Conservation (phyloP, 805 yeast genomes). For the Wickerhamiella allomyrinae region DNA sequence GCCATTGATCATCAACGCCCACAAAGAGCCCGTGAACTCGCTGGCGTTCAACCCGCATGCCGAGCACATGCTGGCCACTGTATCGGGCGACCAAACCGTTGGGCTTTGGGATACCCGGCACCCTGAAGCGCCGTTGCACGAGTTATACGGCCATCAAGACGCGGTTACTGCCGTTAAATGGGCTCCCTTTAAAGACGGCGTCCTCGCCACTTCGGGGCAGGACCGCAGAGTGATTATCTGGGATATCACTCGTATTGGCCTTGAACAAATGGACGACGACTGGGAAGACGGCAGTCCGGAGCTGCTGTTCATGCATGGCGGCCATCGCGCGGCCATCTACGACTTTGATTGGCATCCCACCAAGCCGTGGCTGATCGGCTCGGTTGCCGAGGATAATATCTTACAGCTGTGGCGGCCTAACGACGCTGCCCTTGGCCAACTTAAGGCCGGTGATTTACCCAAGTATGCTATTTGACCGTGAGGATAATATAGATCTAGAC, state of each 20-base stretch:
- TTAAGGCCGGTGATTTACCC: constrained; percentile 4
- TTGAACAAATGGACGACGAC: constrained; percentile 74
- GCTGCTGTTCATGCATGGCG: constrained; percentile 82
- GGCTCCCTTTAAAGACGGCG: constrained; percentile 63
- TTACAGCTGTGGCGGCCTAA: constrained; percentile 64
- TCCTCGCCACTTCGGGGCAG: constrained; percentile 47
- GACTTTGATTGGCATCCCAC: constrained; percentile 54
- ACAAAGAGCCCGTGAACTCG: constrained; percentile 48
- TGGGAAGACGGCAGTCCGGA: constrained; percentile 88
- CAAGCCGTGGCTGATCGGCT: constrained; percentile 39
- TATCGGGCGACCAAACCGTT: constrained; percentile 54
- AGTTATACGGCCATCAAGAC: constrained; percentile 59
- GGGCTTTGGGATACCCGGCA: constrained; percentile 62
- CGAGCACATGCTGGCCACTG: constrained; percentile 49
- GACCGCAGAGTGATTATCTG: constrained; percentile 69
- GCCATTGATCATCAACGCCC: constrained; percentile 29
- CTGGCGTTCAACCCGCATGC: constrained; percentile 49
- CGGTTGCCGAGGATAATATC: constrained; percentile 58
- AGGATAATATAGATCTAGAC: no score
- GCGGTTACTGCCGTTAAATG: constrained; percentile 61
- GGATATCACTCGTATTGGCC: constrained; percentile 71
- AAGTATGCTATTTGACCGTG: background rate
- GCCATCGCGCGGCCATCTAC: constrained; percentile 49
- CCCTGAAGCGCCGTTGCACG: constrained; percentile 43
- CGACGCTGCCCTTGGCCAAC: constrained; percentile 18